phyloP scores from a whole-genome alignment of 176 grass and related monocot species.

The Tillandsia leiboldiana region DNA sequence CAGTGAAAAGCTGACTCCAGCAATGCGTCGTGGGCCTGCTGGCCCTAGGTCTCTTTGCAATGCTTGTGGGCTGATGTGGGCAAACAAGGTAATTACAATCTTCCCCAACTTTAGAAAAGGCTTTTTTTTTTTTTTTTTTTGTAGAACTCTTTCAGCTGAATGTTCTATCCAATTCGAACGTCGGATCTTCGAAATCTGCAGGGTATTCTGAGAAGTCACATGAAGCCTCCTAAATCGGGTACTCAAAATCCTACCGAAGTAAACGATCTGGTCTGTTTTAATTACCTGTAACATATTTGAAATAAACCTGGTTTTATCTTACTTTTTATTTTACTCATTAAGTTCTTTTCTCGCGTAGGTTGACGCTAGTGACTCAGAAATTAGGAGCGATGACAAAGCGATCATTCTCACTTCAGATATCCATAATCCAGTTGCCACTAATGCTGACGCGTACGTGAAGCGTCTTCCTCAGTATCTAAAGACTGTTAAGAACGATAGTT shows the following conservation, averaged over 20 bases:
- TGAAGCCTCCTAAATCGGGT: constrained; percentile 38
- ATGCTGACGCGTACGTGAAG: constrained; percentile 24
- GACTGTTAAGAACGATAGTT: neutral
- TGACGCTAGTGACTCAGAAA: neutral
- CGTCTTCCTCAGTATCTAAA: no score
- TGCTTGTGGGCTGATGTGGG: constrained; percentile 65
- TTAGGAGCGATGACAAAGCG: constrained; percentile 20
- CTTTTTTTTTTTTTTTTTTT: neutral
- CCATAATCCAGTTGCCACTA: constrained; percentile 10
- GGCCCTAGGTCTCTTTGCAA: constrained; percentile 63
- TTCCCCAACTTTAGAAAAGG: neutral
- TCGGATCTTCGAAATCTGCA: constrained; percentile 21
- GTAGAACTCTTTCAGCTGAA: constrained; percentile 8
- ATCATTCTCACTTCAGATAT: constrained; percentile 20
- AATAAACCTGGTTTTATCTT: constrained; percentile 4
- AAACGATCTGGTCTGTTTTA: constrained; percentile 33
- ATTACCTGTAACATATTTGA: constrained; percentile 3
- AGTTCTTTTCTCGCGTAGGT: constrained; percentile 9
- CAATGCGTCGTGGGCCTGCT: constrained; percentile 57
- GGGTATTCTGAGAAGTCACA: constrained; percentile 50
- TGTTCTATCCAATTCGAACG: constrained; percentile 1
- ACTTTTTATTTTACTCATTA: neutral
- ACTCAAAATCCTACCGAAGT: constrained; percentile 23
- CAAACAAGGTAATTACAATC: constrained; percentile 42
- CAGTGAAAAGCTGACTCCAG: constrained; percentile 51